These are phyloP conservation scores for Paecilomyces variotii DNA, from an alignment of 2,329 filamentous ascomycete genomes.

Conservation along the genomic window DNA sequence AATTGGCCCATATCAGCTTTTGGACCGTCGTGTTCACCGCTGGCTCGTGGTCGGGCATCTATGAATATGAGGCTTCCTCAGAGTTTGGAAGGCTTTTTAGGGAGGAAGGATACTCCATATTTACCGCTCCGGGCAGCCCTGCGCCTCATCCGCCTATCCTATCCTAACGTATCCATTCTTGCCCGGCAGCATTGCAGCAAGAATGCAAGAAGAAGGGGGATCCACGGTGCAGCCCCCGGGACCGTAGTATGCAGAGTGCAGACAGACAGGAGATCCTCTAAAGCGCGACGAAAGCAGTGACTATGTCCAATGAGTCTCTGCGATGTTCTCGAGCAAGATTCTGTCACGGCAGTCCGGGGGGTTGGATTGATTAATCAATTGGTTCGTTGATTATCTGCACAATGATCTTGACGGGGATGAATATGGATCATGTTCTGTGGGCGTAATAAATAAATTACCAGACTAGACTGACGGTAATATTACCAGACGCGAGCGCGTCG, in stretches of 20 bases:
- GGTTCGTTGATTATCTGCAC: background rate
- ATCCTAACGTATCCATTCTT: background rate
- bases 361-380: no score
- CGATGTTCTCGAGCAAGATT: background rate
- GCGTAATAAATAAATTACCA: background rate
- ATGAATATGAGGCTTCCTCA: background rate
- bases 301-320: background rate
- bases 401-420: background rate
- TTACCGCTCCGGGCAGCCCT: background rate
- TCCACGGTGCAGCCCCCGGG: background rate
- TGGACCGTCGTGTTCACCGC: background rate
- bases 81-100: background rate
- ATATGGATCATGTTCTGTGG: background rate
- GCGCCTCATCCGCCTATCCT: background rate
- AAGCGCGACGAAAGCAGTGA: background rate
- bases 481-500: background rate
- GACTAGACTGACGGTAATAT: background rate
- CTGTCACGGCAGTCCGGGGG: no score
- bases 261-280: background rate
- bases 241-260: background rate
- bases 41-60: background rate
- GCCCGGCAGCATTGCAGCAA: background rate
- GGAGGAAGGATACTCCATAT: background rate
- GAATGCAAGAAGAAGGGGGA: background rate
- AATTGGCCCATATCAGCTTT: background rate